A percentile compares a stretch with the other conserved stretches of the same genome.
These are phyloP conservation scores for Gaertneriomyces semiglobifer DNA, from an alignment of 192 early-diverging fungal genomes.

Conservation along the genomic window DNA sequence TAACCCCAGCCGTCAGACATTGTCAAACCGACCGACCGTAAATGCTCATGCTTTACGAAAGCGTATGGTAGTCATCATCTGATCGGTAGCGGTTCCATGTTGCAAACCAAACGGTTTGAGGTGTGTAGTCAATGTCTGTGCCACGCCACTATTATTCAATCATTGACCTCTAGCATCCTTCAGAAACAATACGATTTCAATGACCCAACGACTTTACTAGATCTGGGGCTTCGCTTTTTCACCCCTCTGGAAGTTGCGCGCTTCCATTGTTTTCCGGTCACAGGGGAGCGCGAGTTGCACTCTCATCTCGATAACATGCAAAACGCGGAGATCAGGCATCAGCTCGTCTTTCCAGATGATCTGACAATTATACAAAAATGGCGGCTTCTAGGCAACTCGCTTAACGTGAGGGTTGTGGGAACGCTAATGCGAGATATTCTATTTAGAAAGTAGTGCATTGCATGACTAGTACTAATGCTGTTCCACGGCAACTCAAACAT, in stretches of 20 bases:
- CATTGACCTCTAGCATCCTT: conserved; percentile 5
- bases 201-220: conserved; percentile 60
- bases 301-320: neutral
- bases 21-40: conserved; percentile 20
- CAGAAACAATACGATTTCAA: conserved; percentile 56
- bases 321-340: conserved; percentile 4
- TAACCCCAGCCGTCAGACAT: conserved; percentile 28
- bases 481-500: too few relatives aligned
- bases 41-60: conserved; percentile 54
- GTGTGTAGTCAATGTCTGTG: conserved; percentile 27
- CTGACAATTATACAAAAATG: conserved; percentile 73
- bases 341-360: conserved; percentile 64
- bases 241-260: conserved; percentile 75
- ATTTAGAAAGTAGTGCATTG: neutral
- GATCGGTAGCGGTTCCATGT: conserved; percentile 72
- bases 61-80: conserved; percentile 75
- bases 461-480: too few relatives aligned
- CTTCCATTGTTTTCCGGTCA: conserved; percentile 74
- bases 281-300: conserved; percentile 9
- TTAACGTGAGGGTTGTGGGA: conserved; percentile 78
- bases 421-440: conserved; percentile 55
- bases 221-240: conserved; percentile 72
- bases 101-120: conserved; percentile 69
- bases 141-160: neutral
- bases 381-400: conserved; percentile 83